phyloP scores from a whole-genome alignment of 2,329 filamentous ascomycete genomes.

The Colletotrichum coccodes region DNA sequence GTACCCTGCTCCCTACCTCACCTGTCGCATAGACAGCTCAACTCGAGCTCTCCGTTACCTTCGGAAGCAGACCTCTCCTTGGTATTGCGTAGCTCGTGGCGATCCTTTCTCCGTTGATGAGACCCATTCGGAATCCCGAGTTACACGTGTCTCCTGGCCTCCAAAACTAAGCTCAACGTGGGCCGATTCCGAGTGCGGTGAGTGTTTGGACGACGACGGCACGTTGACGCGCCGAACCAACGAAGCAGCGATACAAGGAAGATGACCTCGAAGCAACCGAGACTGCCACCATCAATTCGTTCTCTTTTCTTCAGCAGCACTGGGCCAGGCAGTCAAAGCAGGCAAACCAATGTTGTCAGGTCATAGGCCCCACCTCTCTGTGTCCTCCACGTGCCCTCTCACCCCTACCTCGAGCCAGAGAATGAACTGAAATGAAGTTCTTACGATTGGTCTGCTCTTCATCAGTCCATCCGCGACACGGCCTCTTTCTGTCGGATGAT shows the following conservation, averaged over 20 bases:
- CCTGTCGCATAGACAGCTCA: not conserved
- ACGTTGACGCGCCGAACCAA: conserved; percentile 16
- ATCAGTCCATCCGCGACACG: not conserved
- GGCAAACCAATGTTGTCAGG: not conserved
- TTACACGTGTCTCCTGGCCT: not conserved
- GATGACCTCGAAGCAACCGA: not conserved
- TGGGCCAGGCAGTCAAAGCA: not conserved
- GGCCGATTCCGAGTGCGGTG: conserved; percentile 1
- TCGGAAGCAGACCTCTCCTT: conserved; percentile 1
- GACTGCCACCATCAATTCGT: not conserved
- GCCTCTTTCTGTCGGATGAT: not conserved
- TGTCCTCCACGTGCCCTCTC: not conserved
- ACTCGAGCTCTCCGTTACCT: not conserved
- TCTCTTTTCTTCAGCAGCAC: no score
- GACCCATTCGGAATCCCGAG: conserved; percentile 1
- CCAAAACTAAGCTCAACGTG: conserved; percentile 9
- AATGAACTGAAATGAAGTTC: not conserved
- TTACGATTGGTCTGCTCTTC: not conserved
- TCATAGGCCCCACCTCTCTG: not conserved
- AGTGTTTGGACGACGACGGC: conserved; percentile 20
- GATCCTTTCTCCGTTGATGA: conserved; percentile 3
- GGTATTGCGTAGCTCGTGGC: conserved; percentile 2
- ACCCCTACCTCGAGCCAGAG: not conserved
- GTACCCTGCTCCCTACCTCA: not conserved
- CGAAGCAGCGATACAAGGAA: not conserved